Percentiles rank a stretch among this genome's conserved stretches.
Evolutionary conservation across 768 basidiomycete species (phyloP).

Genomic region (Rickenella mellea): DNA sequence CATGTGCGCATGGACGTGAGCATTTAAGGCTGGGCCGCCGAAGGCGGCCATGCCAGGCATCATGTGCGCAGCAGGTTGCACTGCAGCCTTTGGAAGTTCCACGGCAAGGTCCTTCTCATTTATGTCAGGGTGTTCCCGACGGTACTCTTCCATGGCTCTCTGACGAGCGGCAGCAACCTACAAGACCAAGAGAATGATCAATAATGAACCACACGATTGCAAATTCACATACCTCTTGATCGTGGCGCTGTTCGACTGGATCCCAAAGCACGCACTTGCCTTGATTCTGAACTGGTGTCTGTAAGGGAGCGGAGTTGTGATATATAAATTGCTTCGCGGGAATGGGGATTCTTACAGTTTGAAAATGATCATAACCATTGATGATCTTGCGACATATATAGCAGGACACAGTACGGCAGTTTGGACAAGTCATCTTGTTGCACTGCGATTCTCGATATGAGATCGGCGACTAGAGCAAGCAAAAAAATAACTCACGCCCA

Average conservation of each 20-base stretch:
- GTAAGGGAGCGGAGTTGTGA: slow-evolving; percentile 10
- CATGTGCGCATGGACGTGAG: background rate
- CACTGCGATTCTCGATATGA: slow-evolving; percentile 41
- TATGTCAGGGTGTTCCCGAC: slow-evolving; percentile 51
- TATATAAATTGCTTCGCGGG: slow-evolving; percentile 4
- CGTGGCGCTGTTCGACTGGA: slow-evolving; percentile 51
- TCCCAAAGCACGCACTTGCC: slow-evolving; percentile 65
- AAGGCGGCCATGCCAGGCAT: background rate
- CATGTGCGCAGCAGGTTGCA: background rate
- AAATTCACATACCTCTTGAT: slow-evolving; percentile 42
- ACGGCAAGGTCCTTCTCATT: slow-evolving; percentile 51
- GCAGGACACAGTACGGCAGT: slow-evolving; percentile 69
- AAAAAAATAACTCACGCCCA: slow-evolving; percentile 42
- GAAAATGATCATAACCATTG: slow-evolving; percentile 69
- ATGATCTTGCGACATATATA: slow-evolving; percentile 76
- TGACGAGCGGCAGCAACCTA: slow-evolving; percentile 66
- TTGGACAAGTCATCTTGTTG: slow-evolving; percentile 84
- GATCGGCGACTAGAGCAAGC: background rate
- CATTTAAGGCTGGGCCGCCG: background rate
- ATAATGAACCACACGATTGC: background rate
- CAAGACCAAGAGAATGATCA: background rate
- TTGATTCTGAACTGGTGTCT: slow-evolving; percentile 10
- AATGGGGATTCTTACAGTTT: slow-evolving; percentile 28
- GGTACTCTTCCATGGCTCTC: slow-evolving; percentile 54
- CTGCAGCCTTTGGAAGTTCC: slow-evolving; percentile 37